Percentiles rank a stretch among this genome's conserved stretches.
Conservation (phyloP, 2,329 filamentous ascomycete species). For the Myriosclerotinia duriaeana region DNA sequence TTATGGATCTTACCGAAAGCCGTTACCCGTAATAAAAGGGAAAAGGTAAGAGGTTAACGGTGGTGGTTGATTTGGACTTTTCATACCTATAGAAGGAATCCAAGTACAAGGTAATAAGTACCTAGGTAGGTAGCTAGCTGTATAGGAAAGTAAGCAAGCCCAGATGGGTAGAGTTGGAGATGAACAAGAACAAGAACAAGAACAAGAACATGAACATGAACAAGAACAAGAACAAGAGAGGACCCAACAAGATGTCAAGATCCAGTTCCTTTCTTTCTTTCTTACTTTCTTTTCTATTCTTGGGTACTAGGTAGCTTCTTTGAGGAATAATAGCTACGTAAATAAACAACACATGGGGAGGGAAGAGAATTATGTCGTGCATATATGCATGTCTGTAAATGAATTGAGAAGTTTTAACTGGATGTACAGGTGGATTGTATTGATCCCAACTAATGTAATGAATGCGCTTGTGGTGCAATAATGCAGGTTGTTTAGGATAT, state of each 20-base stretch:
- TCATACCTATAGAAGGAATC: neutral
- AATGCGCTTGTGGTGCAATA: neutral
- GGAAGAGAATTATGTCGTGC: slow-evolving; percentile 20
- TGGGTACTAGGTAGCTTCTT: neutral
- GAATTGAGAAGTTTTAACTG: neutral
- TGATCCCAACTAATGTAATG: slow-evolving; percentile 10
- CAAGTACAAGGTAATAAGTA: too few species aligned
- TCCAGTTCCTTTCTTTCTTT: neutral
- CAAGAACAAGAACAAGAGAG: too few species aligned
- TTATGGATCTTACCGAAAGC: neutral
- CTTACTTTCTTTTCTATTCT: neutral
- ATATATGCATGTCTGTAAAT: slow-evolving; percentile 17
- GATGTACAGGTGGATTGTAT: too few species aligned
- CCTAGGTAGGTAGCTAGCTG: too few species aligned
- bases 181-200: too few species aligned
- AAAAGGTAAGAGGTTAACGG: neutral
- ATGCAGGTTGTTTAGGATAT: neutral
- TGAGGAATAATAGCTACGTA: neutral
- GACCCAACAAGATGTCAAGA: too few species aligned
- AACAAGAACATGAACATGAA: too few species aligned
- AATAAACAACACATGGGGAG: neutral
- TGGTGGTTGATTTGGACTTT: neutral
- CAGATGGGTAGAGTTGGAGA: neutral
- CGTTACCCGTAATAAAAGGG: slow-evolving; percentile 1
- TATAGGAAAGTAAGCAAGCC: neutral